Evolutionary conservation across 140 eudicot species (phyloP).

Genomic region (Flaveria floridana): DNA sequence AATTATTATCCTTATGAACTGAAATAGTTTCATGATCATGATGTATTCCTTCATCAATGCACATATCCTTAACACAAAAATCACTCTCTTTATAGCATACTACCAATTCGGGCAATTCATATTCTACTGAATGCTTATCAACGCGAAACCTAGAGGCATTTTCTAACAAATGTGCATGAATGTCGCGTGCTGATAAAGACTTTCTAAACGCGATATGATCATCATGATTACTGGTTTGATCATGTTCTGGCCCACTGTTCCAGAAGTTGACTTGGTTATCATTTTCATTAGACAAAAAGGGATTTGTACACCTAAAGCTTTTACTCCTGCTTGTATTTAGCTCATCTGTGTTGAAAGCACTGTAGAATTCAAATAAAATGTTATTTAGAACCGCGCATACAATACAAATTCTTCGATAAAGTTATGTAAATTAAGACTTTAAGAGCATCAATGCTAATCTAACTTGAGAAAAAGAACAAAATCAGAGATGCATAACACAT

Average conservation of each 20-base stretch:
- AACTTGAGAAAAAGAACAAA: not conserved
- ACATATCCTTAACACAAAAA: slow-evolving; percentile 49
- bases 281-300: slow-evolving; percentile 32
- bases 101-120: slow-evolving; percentile 52
- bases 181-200: slow-evolving; percentile 13
- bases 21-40: slow-evolving; percentile 21
- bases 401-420: not conserved
- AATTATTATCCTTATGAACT: slow-evolving; percentile 19
- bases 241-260: slow-evolving; percentile 34
- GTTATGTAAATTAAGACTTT: not conserved
- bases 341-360: slow-evolving; percentile 46
- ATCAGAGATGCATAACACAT: not conserved
- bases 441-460: not conserved
- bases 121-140: slow-evolving; percentile 49
- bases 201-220: slow-evolving; percentile 27
- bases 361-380: slow-evolving; percentile 33
- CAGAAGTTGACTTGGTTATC: slow-evolving; percentile 24
- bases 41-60: slow-evolving; percentile 47
- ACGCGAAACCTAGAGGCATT: slow-evolving; percentile 33
- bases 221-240: slow-evolving; percentile 22
- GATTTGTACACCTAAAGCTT: slow-evolving; percentile 33
- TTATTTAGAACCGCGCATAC: slow-evolving; percentile 13
- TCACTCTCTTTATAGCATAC: slow-evolving; percentile 63
- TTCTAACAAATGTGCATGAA: slow-evolving; percentile 28
- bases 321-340: slow-evolving; percentile 33